These are phyloP conservation scores for Periconia sp. DNA, from an alignment of 2,329 filamentous ascomycete genomes.

Conservation along the genomic window DNA sequence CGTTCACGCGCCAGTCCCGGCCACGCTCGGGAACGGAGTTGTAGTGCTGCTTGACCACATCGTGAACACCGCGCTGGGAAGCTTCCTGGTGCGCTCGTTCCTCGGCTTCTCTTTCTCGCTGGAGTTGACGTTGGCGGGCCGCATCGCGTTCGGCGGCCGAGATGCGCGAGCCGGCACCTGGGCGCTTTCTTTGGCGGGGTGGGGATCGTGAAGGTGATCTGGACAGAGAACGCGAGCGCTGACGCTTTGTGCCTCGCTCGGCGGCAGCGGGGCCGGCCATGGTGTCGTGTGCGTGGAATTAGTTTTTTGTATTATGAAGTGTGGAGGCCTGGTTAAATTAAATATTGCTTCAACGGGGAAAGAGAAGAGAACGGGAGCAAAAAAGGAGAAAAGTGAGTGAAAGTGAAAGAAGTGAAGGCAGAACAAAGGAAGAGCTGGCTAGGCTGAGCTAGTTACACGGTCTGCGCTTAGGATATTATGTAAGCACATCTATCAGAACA, in stretches of 20 bases:
- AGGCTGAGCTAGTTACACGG: too few relatives aligned
- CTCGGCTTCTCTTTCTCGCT: conserved; percentile 47
- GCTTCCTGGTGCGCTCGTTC: conserved; percentile 49
- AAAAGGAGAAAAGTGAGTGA: not conserved
- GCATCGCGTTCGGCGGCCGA: conserved; percentile 68
- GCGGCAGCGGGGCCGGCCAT: conserved; percentile 22
- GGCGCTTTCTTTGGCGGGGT: conserved; percentile 69
- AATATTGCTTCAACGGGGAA: not conserved
- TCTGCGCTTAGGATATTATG: too few relatives aligned
- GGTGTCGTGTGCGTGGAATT: not conserved
- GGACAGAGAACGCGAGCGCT: conserved; percentile 37
- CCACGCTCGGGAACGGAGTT: conserved; percentile 93
- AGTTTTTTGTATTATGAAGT: not conserved
- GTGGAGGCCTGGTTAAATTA: too few relatives aligned
- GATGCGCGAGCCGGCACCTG: conserved; percentile 56
- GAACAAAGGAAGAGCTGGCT: not conserved
- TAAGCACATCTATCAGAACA: too few relatives aligned
- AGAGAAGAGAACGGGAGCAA: too few relatives aligned
- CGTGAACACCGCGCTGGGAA: conserved; percentile 65
- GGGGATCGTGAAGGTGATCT: conserved; percentile 42
- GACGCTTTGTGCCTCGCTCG: conserved; percentile 28
- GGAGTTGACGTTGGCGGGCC: conserved; percentile 56
- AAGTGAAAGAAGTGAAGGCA: not conserved
- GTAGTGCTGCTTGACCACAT: conserved; percentile 91
- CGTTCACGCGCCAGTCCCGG: conserved; percentile 90